Evolutionary conservation across 1,284 basidiomycete genomes (phyloP).

Genomic region (Malassezia obtusa): DNA sequence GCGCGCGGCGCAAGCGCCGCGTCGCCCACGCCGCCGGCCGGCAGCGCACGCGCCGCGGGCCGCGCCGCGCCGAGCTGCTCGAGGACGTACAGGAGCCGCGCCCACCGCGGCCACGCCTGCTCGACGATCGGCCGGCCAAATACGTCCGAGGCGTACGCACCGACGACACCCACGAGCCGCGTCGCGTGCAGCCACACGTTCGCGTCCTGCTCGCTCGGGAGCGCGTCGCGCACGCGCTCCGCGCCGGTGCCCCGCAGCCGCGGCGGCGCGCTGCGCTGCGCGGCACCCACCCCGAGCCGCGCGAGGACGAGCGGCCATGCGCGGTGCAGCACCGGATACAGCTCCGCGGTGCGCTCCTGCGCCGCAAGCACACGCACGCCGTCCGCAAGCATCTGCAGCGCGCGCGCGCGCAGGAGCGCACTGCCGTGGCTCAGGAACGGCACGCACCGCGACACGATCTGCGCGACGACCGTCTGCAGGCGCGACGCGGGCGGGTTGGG

Average conservation of each 20-base stretch:
- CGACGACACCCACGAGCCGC: slow-evolving; percentile 21
- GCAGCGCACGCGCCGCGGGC: neutral
- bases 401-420: slow-evolving; percentile 8
- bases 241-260: neutral
- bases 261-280: neutral
- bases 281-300: slow-evolving; percentile 22
- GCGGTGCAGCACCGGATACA: slow-evolving; percentile 33
- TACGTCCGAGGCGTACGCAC: slow-evolving; percentile 22
- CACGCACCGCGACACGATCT: slow-evolving; percentile 18
- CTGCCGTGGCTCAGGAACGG: slow-evolving; percentile 18
- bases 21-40: neutral
- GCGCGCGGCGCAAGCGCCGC: neutral
- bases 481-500: slow-evolving; percentile 6
- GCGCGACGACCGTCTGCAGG: slow-evolving; percentile 8
- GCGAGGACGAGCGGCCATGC: slow-evolving; percentile 41
- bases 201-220: slow-evolving; percentile 23
- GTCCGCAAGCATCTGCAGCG: slow-evolving; percentile 13
- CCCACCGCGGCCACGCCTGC: slow-evolving; percentile 38
- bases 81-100: slow-evolving; percentile 17
- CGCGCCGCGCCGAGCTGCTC: neutral
- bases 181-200: slow-evolving; percentile 31
- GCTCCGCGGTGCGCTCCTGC: slow-evolving; percentile 22
- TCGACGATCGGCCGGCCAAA: slow-evolving; percentile 27
- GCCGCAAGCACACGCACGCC: slow-evolving; percentile 11
- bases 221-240: neutral